Percentiles rank a stretch among this genome's conserved stretches.
These are phyloP conservation scores for Xylariaceae sp. DNA, from an alignment of 2,329 filamentous ascomycete genomes.

Conservation along the genomic window DNA sequence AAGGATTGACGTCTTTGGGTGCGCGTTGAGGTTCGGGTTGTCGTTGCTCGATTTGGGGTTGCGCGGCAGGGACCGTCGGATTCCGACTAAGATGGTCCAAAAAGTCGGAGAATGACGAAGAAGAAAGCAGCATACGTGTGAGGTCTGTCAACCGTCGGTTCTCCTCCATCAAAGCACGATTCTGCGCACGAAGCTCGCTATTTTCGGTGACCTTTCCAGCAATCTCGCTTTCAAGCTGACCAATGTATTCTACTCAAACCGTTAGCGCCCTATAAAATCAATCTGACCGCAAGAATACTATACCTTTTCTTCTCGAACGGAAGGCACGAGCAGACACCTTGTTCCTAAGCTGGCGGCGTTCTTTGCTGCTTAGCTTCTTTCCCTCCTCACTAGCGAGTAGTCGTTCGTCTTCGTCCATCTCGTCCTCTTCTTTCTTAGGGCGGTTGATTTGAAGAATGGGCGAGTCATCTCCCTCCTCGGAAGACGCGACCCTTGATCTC, in stretches of 20 bases:
- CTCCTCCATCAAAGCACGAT: slow-evolving; percentile 78
- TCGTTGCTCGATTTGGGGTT: slow-evolving; percentile 40
- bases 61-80: slow-evolving; percentile 42
- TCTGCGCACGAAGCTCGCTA: slow-evolving; percentile 75
- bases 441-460: slow-evolving; percentile 67
- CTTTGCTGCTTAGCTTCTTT: slow-evolving; percentile 98
- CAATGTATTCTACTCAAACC: slow-evolving; percentile 79
- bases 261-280: slow-evolving; percentile 45
- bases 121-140: slow-evolving; percentile 77
- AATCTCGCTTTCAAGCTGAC: slow-evolving; percentile 87
- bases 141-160: slow-evolving; percentile 77
- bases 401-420: slow-evolving; percentile 96
- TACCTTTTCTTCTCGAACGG: slow-evolving; percentile 97
- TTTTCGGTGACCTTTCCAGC: slow-evolving; percentile 80
- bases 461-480: slow-evolving; percentile 49
- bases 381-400: slow-evolving; percentile 73
- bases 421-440: slow-evolving; percentile 89
- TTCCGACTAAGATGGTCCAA: slow-evolving; percentile 68
- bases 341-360: slow-evolving; percentile 94
- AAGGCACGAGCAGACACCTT: slow-evolving; percentile 98
- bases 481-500: slow-evolving; percentile 66
- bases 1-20: slow-evolving; percentile 66
- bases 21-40: slow-evolving; percentile 48
- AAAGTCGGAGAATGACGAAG: slow-evolving; percentile 78
- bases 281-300: slow-evolving; percentile 28